Evolutionary conservation across 2,329 filamentous ascomycete species (phyloP).

Genomic region (Rhynchosporium graminicola): DNA sequence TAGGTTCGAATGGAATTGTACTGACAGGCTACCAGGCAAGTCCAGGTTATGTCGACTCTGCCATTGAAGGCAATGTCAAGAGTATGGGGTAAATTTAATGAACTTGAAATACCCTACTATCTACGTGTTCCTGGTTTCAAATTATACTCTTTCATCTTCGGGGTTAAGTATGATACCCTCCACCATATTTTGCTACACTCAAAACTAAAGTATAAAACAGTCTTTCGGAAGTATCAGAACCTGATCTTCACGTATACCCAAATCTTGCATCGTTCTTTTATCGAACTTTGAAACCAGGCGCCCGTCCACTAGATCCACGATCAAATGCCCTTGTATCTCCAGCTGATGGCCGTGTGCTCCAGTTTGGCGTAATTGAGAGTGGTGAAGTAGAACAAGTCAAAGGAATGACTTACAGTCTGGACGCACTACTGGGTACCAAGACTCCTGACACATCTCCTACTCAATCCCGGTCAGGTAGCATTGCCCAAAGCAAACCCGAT

Average conservation of each 20-base stretch:
- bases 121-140: constrained; percentile 73
- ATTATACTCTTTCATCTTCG: constrained; percentile 72
- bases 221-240: constrained; percentile 82
- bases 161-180: constrained; percentile 57
- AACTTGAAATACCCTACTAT: constrained; percentile 69
- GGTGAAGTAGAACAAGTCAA: constrained; percentile 98
- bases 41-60: constrained; percentile 73
- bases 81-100: constrained; percentile 73
- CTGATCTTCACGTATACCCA: constrained; percentile 84
- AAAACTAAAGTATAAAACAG: constrained; percentile 44
- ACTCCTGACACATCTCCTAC: constrained; percentile 47
- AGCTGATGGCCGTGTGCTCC: constrained; percentile 85
- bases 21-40: constrained; percentile 50
- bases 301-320: constrained; percentile 80
- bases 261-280: constrained; percentile 98
- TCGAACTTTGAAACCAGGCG: constrained; percentile 85
- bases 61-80: constrained; percentile 72
- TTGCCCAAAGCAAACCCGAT: constrained; percentile 43
- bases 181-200: not conserved
- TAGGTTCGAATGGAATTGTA: not conserved
- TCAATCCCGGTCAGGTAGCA: constrained; percentile 47
- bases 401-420: constrained; percentile 95
- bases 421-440: constrained; percentile 79
- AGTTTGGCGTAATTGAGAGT: constrained; percentile 88
- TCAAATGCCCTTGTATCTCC: constrained; percentile 81